A percentile compares a stretch with the other conserved stretches of the same genome.
phyloP scores from a whole-genome alignment of 441 rosid genomes.

The Eutrema salsugineum region DNA sequence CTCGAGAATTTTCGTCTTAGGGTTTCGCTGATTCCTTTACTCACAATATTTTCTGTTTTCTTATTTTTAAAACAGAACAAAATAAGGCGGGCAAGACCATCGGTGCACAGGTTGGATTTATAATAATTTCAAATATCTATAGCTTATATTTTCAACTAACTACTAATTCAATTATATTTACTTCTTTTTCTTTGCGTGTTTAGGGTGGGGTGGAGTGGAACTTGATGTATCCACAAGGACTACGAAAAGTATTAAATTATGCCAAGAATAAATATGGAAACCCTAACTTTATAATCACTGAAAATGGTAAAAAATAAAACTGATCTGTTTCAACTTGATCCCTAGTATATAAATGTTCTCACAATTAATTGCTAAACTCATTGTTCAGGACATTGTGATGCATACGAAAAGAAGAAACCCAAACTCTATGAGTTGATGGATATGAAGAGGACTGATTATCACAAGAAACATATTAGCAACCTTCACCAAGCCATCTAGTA shows the following conservation, averaged over 20 bases:
- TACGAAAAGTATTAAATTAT: conserved; percentile 18
- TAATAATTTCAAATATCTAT: background rate
- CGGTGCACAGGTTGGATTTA: conserved; percentile 16
- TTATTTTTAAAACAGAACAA: background rate
- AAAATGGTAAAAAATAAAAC: conserved; percentile 22
- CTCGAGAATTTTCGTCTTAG: background rate
- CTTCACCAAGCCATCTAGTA: conserved; percentile 23
- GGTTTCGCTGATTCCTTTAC: background rate
- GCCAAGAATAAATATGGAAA: conserved; percentile 26
- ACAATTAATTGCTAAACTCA: background rate
- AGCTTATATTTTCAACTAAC: background rate
- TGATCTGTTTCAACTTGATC: background rate
- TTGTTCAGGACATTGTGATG: conserved; percentile 27
- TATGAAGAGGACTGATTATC: conserved; percentile 29
- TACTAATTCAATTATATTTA: background rate
- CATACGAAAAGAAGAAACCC: conserved; percentile 11
- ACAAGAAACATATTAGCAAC: conserved; percentile 20
- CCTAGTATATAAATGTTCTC: background rate
- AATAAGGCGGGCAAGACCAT: conserved; percentile 16
- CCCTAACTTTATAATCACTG: conserved; percentile 25
- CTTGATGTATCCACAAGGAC: conserved; percentile 25
- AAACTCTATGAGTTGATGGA: conserved; percentile 24
- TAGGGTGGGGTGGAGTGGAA: conserved; percentile 28
- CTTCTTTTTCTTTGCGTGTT: too few species aligned
- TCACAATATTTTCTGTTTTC: background rate